Conservation (phyloP, 2,329 filamentous ascomycete genomes). For the Ciborinia camelliae region DNA sequence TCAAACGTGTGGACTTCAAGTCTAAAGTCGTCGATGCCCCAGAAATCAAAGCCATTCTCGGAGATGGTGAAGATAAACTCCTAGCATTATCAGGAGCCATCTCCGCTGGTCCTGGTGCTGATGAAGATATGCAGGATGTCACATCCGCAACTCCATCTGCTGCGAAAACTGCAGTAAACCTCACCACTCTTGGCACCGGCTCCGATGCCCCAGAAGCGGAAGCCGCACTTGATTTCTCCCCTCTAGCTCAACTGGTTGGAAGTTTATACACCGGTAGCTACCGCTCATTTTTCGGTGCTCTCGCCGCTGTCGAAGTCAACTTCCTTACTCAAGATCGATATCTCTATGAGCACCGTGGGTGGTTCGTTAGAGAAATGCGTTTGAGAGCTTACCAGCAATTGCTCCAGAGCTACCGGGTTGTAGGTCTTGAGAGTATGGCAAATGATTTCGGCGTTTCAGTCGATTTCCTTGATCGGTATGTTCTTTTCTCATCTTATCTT, state of each 20-base stretch:
- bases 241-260: slow-evolving; percentile 81
- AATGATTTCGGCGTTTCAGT: slow-evolving; percentile 95
- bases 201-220: slow-evolving; percentile 73
- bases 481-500: slow-evolving; percentile 23
- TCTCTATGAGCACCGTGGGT: slow-evolving; percentile 89
- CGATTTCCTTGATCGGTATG: slow-evolving; percentile 90
- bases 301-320: slow-evolving; percentile 86
- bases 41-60: slow-evolving; percentile 96
- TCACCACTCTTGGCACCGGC: slow-evolving; percentile 75
- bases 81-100: slow-evolving; percentile 75
- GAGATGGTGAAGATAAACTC: slow-evolving; percentile 83
- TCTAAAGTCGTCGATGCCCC: slow-evolving; percentile 97
- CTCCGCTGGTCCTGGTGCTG: slow-evolving; percentile 76
- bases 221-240: slow-evolving; percentile 80
- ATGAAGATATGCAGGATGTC: slow-evolving; percentile 70
- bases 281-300: slow-evolving; percentile 85
- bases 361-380: slow-evolving; percentile 98
- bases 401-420: slow-evolving; percentile 93
- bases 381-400: slow-evolving; percentile 95
- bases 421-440: slow-evolving; percentile 96
- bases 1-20: slow-evolving; percentile 98
- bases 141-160: slow-evolving; percentile 49
- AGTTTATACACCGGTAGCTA: slow-evolving; percentile 94
- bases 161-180: slow-evolving; percentile 75
- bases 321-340: slow-evolving; percentile 95